Evolutionary conservation across 2,329 filamentous ascomycete genomes (phyloP), one percentile per base, ranked within the genome.

Genomic region (Ascosphaera apis): DNA sequence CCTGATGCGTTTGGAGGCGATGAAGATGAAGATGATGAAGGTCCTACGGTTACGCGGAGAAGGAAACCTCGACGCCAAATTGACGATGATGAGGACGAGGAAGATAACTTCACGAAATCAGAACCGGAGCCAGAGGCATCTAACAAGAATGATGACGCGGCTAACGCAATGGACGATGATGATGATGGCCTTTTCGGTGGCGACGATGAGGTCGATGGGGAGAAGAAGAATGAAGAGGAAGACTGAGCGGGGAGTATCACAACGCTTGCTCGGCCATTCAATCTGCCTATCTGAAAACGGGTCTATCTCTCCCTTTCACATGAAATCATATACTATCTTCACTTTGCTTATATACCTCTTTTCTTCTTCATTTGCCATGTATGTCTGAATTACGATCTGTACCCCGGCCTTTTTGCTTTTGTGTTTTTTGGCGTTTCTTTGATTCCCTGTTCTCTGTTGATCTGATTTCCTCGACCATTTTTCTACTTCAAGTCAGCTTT

Each of bases 11-110:
- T 39, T 1, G 46, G 44, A 35, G 49, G 44, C 17, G 48, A 50
- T 15, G 51, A 55, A 19, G 58, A 63, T 4, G 61, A 62, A 11
- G 63, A 67, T 4, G 66, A 63, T 16, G 47, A 45, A 11, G 48
- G 53, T 30, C 46, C 50, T 4, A 39, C 44, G 25, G 44, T 48
- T 2, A 52, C 49, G 12, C 51, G 51, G 33, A 48, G 54, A 34
- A 49, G 53, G 23, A 46, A 55, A 39, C 39, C 41, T 12, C 46
- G 43, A 36, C 48, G 51, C 19, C 49, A 51, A 16, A 48, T 56
- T 40, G 50, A 51, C 4, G 54, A 57, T 38, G 54, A 56, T 28
- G 52, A 56, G 2, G 54, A 56, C 1, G 53, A 56, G 3, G 53
- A 56, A 0, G 53, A 69, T 1, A 66, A 66, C n/a, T n/a, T n/a